phyloP scores from a whole-genome alignment of 2,329 filamentous ascomycete genomes.

The Apiospora aurea region DNA sequence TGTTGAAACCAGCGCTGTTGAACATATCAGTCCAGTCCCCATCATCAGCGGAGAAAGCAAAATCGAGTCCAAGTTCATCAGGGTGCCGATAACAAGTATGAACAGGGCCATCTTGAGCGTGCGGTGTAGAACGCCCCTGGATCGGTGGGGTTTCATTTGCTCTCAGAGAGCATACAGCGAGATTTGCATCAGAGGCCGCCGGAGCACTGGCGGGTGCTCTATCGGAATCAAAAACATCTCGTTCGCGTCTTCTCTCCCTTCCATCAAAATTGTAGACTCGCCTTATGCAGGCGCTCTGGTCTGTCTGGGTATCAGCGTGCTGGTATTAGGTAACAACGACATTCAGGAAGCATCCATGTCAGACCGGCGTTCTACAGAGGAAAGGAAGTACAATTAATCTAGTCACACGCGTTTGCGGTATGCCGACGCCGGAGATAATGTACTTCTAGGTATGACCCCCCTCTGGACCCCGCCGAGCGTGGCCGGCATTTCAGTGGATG shows the following conservation, averaged over 20 bases:
- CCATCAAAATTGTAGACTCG: not conserved
- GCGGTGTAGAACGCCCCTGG: no score
- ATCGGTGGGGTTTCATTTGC: not conserved
- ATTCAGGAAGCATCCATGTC: not conserved
- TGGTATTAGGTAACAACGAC: not conserved
- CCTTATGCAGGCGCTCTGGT: not conserved
- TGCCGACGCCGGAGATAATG: constrained; percentile 8
- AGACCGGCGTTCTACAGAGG: not conserved
- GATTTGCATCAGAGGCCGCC: not conserved
- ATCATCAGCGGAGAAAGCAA: not conserved
- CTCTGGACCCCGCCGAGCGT: not conserved
- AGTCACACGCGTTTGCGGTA: not conserved
- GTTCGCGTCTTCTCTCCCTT: not conserved
- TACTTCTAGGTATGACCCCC: not conserved
- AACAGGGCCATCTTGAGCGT: not conserved
- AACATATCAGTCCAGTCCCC: not conserved
- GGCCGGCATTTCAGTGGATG: not conserved
- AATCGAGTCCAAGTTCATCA: not conserved
- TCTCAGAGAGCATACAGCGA: not conserved
- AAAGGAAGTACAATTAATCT: not conserved
- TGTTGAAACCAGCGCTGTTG: not conserved
- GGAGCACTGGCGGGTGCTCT: not conserved
- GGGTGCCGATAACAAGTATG: not conserved
- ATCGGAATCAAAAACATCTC: not conserved
- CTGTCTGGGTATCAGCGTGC: not conserved